Evolutionary conservation across 75 land plant species (phyloP).

Genomic region (Pseudotsuga menziesii): DNA sequence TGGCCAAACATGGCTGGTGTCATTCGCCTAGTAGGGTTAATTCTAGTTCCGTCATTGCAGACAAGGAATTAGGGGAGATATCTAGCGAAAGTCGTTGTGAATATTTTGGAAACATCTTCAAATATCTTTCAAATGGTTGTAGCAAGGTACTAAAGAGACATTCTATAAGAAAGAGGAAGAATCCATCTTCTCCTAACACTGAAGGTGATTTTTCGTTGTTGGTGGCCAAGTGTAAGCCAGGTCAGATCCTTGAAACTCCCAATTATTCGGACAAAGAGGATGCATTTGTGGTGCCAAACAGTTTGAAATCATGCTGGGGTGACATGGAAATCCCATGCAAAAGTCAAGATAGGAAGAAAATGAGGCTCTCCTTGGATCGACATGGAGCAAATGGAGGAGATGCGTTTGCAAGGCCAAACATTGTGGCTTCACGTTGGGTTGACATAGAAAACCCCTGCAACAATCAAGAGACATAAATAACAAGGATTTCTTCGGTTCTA

Average conservation of each 20-base stretch:
- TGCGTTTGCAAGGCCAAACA: neutral
- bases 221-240: neutral
- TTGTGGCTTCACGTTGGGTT: neutral
- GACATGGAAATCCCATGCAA: neutral
- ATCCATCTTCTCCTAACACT: neutral
- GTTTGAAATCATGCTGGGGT: neutral
- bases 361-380: neutral
- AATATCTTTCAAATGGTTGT: neutral
- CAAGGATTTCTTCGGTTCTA: too few relatives aligned
- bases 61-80: too few relatives aligned
- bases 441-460: neutral
- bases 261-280: too few relatives aligned
- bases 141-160: neutral
- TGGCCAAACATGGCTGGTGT: neutral
- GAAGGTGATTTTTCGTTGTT: neutral
- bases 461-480: neutral
- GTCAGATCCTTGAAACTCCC: neutral
- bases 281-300: neutral
- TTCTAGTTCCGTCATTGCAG: neutral
- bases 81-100: neutral
- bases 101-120: neutral
- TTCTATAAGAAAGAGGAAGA: neutral
- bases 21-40: neutral
- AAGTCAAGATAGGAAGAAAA: neutral
- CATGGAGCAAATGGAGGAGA: neutral